Base-by-base conservation (phyloP, 805 yeast species). In the Brettanomyces anomalus region DNA sequence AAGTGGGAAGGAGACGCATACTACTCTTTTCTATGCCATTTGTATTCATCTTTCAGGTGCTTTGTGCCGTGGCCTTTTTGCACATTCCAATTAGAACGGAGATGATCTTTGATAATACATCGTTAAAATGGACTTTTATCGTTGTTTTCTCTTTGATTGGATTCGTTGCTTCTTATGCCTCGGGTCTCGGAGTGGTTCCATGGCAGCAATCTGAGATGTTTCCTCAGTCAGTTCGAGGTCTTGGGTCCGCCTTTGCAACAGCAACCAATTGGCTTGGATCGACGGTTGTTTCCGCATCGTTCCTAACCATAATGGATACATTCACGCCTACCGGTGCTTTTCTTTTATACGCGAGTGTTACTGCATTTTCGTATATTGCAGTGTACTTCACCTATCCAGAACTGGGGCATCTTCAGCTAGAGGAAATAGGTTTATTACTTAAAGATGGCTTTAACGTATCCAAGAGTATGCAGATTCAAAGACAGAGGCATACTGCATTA, bases 131-230 rank as follows among this genome's bases (percentile, higher is more conserved):
- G 78, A 72, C 73, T 11, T 63, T 66, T 38, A 55, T 66, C 4
- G 62, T 72, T 17, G 28, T 24, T 24, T 11, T 24, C 28, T 24
- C 28, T 11, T 24, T 24, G 70, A 70, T 73, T 20, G 52, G 63
- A 19, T 74, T 65, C 52, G 79, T 73, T 28, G 76, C 76, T 2
- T 64, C 70, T 33, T 74, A 74, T 52, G 77, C 79, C 33, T 60
- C 71, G 43, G 79, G 80, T 30, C 65, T 74, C 38, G 80, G 80
- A 44, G 73, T 72, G 53, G 68, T 71, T 33, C 79, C 80, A 1
- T 74, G 80, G 80, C 74, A 75, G 31, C 79, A 77, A 40, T 74
- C 74, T 36, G 80, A 74, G 52, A 62, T 74, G 43, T 74, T 74
- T 48, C 72, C 78, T 3, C 79, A 74, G 49, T 70, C 69, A 41